Conservation (phyloP, 108 stramenopile genomes). For the Chaetoceros muelleri region DNA sequence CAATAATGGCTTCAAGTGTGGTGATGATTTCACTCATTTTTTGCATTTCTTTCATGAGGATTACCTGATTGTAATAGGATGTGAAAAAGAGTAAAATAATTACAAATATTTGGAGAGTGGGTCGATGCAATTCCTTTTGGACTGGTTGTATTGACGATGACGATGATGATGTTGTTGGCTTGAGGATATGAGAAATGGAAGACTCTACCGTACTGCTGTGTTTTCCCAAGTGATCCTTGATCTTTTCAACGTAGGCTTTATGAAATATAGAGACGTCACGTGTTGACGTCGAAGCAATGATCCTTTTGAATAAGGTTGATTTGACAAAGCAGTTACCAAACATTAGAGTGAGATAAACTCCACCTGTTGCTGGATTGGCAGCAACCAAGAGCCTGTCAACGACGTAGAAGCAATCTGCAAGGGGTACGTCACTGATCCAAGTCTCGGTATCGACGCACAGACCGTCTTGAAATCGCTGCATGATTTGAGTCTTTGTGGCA, state of each 20-base stretch:
- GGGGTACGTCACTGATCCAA: conserved; percentile 65
- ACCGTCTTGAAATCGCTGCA: conserved; percentile 39
- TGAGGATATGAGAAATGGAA: too few species aligned
- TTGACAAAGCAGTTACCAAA: conserved; percentile 72
- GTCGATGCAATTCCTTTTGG: too few species aligned
- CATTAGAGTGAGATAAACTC: conserved; percentile 22
- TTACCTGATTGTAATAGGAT: too few species aligned
- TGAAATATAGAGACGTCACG: conserved; percentile 51
- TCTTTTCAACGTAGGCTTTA: conserved; percentile 10
- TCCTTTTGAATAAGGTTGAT: conserved; percentile 55
- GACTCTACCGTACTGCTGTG: too few species aligned
- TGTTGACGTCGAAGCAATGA: conserved; percentile 52
- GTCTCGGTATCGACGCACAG: conserved; percentile 64
- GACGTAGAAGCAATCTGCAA: conserved; percentile 82
- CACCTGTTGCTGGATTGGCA: conserved; percentile 15
- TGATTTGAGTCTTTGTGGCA: conserved; percentile 65
- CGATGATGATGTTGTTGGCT: too few species aligned
- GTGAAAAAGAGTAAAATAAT: too few species aligned
- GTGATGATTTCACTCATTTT: too few species aligned
- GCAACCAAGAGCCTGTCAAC: conserved; percentile 53
- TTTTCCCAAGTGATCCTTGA: too few species aligned
- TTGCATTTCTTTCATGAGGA: too few species aligned
- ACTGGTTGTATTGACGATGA: too few species aligned
- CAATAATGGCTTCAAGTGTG: too few species aligned
- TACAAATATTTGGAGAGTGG: too few species aligned